Evolutionary conservation across 2,329 filamentous ascomycete genomes (phyloP).

Genomic region (Rhinocladiella similis): DNA sequence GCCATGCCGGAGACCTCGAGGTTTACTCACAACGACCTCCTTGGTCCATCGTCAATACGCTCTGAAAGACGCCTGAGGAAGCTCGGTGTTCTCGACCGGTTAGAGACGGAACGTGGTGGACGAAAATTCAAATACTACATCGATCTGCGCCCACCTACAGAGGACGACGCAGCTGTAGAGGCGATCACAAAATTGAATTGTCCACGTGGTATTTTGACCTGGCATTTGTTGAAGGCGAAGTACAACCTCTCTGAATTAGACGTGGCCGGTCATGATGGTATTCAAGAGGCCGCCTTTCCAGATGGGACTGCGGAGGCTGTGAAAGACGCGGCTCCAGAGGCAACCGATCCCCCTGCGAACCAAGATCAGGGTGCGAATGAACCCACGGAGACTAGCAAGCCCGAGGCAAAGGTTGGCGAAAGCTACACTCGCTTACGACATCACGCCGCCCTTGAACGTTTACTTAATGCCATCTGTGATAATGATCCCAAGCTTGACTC

Average conservation of each 20-base stretch:
- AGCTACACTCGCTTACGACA: conserved; percentile 65
- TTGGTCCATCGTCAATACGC: conserved; percentile 32
- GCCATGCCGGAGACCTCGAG: conserved; percentile 32
- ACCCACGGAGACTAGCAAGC: neutral
- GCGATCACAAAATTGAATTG: conserved; percentile 61
- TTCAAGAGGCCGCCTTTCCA: conserved; percentile 18
- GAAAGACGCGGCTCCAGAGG: neutral
- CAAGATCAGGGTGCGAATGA: too few relatives aligned
- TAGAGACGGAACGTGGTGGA: conserved; percentile 10
- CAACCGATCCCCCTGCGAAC: too few relatives aligned
- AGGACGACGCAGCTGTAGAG: conserved; percentile 64
- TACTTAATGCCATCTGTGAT: conserved; percentile 60
- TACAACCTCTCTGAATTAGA: conserved; percentile 41
- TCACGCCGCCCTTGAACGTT: conserved; percentile 61
- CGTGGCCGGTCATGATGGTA: conserved; percentile 53
- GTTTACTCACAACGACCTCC: conserved; percentile 31
- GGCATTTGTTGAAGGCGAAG: conserved; percentile 48
- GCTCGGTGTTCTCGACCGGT: conserved; percentile 6
- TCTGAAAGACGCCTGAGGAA: conserved; percentile 22
- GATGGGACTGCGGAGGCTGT: neutral
- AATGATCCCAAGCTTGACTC: conserved; percentile 60
- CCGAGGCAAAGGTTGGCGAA: neutral
- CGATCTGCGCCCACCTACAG: conserved; percentile 62
- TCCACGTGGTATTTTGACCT: conserved; percentile 55
- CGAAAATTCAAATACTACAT: conserved; percentile 55